A percentile compares a stretch with the other conserved stretches of the same genome.
Conservation (phyloP, 345 rosid species). For the Citrus unshiu region DNA sequence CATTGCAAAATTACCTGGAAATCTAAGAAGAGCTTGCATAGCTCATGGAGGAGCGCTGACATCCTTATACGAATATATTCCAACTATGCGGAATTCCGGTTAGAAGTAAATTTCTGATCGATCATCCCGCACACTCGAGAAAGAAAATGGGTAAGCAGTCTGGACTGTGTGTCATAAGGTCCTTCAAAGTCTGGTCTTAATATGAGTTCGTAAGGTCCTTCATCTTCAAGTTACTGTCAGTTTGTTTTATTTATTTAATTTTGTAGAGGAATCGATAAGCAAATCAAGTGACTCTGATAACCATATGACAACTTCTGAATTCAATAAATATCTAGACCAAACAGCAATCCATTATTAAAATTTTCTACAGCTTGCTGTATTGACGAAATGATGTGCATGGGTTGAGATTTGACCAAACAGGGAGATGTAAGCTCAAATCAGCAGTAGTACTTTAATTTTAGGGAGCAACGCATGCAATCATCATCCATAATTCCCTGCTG, state of each 20-base stretch:
- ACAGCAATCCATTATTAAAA: too few species aligned
- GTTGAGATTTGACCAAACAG: neutral
- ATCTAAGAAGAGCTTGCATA: conserved; percentile 75
- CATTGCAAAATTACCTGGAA: conserved; percentile 50
- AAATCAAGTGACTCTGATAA: neutral
- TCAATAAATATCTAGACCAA: neutral
- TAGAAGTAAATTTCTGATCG: neutral
- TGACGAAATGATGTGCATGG: neutral
- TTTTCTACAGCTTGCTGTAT: neutral
- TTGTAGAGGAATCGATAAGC: neutral
- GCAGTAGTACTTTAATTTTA: neutral
- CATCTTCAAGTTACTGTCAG: too few species aligned
- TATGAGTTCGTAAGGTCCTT: too few species aligned
- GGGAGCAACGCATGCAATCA: neutral
- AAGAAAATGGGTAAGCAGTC: neutral
- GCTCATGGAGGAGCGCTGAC: conserved; percentile 66
- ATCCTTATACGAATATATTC: conserved; percentile 15
- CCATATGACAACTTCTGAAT: neutral
- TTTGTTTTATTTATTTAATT: too few species aligned
- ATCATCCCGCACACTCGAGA: neutral
- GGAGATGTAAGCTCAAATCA: neutral
- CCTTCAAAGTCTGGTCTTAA: too few species aligned
- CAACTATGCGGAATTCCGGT: neutral
- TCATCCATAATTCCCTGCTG: neutral
- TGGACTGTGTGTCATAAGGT: too few species aligned